Percentiles rank a stretch among this genome's conserved stretches.
Conservation (phyloP, 2,329 filamentous ascomycete genomes). For the Chaetomiaceae sp. region DNA sequence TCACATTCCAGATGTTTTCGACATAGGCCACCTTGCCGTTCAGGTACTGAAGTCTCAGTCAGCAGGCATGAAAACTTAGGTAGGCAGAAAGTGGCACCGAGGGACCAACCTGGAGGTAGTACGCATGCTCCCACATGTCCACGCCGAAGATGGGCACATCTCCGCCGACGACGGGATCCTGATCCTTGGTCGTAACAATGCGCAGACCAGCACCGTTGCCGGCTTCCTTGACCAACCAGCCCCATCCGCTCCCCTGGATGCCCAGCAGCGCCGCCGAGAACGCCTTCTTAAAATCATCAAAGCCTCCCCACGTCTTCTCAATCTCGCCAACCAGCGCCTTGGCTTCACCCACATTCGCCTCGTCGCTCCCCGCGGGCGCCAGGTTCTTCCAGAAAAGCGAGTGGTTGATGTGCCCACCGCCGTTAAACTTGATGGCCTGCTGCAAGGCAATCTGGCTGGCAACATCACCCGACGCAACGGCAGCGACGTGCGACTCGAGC, state of each 20-base stretch:
- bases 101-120: conserved; percentile 67
- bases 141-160: conserved; percentile 70
- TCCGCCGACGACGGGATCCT: conserved; percentile 66
- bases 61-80: neutral
- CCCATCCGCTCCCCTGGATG: conserved; percentile 83
- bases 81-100: neutral
- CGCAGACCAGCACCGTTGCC: conserved; percentile 49
- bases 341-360: conserved; percentile 52
- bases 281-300: conserved; percentile 60
- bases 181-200: conserved; percentile 80
- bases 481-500: conserved; percentile 63
- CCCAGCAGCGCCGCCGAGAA: conserved; percentile 63
- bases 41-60: conserved; percentile 52
- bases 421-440: conserved; percentile 63
- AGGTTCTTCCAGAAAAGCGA: conserved; percentile 69
- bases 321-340: conserved; percentile 60
- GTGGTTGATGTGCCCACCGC: conserved; percentile 65
- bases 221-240: conserved; percentile 71
- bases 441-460: conserved; percentile 58
- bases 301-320: conserved; percentile 60
- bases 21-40: conserved; percentile 73
- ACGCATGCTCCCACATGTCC: conserved; percentile 94
- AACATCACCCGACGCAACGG: conserved; percentile 51
- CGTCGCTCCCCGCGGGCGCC: conserved; percentile 53
- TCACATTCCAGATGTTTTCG: conserved; percentile 71